Evolutionary conservation across 225 moss, liverwort and hornwort species (phyloP), one percentile per base, ranked within the genome.

Genomic region (Neckera pumila): DNA sequence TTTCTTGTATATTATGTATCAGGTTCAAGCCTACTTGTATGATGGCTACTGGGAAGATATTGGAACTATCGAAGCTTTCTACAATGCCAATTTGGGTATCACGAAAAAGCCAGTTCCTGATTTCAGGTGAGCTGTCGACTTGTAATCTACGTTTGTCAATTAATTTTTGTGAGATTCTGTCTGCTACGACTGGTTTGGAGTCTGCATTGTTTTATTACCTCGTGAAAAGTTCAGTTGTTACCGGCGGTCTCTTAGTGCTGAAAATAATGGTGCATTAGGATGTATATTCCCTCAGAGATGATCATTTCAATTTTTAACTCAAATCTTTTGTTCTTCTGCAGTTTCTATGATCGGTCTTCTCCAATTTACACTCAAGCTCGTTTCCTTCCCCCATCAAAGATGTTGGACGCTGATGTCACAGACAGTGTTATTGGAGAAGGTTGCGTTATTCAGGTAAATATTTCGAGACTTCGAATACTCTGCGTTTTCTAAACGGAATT

Each of bases 1-100:
- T 67, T n/a, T 22, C n/a, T 20, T 49, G 64, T 25, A 8, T 61
- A 22, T 42, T 85, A 7, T 51, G 77, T 81, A 49, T 87, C 87
- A 94, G 94, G 95, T 95, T 49, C 99, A 99, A 92, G 99, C 99
- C 16, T 99, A 97, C 85, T 88, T 99, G 92, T 99, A 97, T 64
- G 99, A 99, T 88, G 99, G 99, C 23, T 99, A 99, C 86, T 99
- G 99, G 99, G 99, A 99, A 91, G 99, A 99, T 84, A 99, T 99
- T 83, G 99, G 99, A 83, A 99, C 99, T 33, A 99, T 99, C 18
- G 99, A 99, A 92, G 96, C 99, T 19, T 99, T 99, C 82, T 99
- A 99, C 87, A 99, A 99, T 56, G 99, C 99, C 4, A 99, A 99
- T 71, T 90, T 99, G 87, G 97, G 99, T 71, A 95, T 99, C 69